Conservation (phyloP, 176 grass and related monocot genomes). For the Avena atlantica region DNA sequence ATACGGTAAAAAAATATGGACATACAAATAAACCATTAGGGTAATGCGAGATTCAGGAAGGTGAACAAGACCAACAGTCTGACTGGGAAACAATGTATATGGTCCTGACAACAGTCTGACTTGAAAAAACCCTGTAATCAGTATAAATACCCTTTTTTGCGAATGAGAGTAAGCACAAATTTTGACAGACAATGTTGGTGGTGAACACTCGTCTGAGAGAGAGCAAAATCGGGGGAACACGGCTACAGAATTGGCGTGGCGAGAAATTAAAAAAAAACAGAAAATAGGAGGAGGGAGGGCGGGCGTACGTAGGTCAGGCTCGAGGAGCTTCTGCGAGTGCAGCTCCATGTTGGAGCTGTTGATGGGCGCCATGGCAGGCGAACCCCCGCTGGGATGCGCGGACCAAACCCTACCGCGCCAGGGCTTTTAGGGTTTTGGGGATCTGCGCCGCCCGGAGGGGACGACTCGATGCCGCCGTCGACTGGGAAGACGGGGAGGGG, state of each 20-base stretch:
- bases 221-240: neutral
- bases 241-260: neutral
- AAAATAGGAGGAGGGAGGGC: neutral
- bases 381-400: slow-evolving; percentile 2
- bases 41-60: neutral
- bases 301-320: slow-evolving; percentile 75
- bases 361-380: slow-evolving; percentile 81
- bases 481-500: neutral
- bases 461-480: neutral
- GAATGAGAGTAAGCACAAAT: neutral
- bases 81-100: neutral
- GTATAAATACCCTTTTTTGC: neutral
- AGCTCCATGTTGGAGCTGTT: slow-evolving; percentile 85
- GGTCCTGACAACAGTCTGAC: neutral
- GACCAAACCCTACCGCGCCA: slow-evolving; percentile 53
- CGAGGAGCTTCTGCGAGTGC: slow-evolving; percentile 87
- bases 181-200: neutral
- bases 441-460: slow-evolving; percentile 35
- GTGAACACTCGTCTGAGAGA: neutral
- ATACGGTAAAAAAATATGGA: neutral
- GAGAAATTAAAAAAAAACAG: neutral
- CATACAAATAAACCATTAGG: neutral
- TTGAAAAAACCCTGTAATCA: neutral
- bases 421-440: slow-evolving; percentile 55
- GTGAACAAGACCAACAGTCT: neutral